These are phyloP conservation scores for Kalaharituber pfeilii DNA, from an alignment of 2,329 filamentous ascomycete genomes.

Conservation along the genomic window DNA sequence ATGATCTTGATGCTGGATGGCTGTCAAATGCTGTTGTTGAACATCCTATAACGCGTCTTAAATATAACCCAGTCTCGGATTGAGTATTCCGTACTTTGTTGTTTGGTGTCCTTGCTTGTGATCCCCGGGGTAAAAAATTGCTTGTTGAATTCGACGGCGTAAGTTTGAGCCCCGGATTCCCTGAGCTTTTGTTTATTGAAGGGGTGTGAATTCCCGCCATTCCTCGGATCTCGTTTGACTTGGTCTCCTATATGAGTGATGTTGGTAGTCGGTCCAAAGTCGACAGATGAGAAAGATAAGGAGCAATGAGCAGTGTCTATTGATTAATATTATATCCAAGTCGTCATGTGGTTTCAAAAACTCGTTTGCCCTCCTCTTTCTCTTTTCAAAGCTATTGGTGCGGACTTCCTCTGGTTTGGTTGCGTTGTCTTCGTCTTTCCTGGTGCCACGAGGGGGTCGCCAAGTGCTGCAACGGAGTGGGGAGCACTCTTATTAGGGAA, in stretches of 20 bases:
- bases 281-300: no score
- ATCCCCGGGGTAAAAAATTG: not conserved
- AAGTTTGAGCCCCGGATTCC: not conserved
- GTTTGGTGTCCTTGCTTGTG: not conserved
- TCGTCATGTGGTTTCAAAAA: not conserved
- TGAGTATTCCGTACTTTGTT: not conserved
- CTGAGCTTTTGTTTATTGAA: not conserved
- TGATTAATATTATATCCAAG: no score
- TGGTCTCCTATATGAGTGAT: no score
- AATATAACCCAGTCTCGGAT: constrained; percentile 34
- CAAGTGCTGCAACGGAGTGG: no score
- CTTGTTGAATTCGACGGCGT: not conserved
- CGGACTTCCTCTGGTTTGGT: no score
- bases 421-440: no score
- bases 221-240: no score
- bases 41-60: constrained; percentile 70
- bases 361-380: not conserved
- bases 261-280: no score
- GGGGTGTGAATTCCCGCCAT: not conserved
- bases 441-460: no score
- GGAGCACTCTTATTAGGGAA: no score
- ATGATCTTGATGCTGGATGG: constrained; percentile 48
- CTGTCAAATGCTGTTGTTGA: constrained; percentile 76
- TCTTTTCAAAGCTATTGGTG: no score
- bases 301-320: no score